Conservation (phyloP, 768 basidiomycete genomes). For the Calocera cornea region DNA sequence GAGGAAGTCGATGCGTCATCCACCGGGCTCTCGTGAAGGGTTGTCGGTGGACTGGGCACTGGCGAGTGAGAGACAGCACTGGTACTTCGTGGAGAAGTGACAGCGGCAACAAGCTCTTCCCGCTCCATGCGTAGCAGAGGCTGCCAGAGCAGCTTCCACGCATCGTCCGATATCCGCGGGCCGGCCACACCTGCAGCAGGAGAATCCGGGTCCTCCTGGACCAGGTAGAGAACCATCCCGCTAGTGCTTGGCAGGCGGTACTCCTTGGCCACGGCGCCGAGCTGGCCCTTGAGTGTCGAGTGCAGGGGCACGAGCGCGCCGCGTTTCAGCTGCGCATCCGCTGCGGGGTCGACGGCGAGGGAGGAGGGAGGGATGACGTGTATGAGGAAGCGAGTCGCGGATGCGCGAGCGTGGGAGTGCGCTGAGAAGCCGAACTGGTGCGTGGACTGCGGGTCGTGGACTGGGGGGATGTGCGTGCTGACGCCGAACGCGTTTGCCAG, state of each 20-base stretch:
- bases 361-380: conserved; percentile 70
- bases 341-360: conserved; percentile 61
- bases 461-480: conserved; percentile 41
- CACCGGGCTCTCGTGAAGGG: not conserved
- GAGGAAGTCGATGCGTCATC: not conserved
- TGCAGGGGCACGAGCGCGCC: conserved; percentile 81
- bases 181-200: conserved; percentile 39
- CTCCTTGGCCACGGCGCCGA: conserved; percentile 80
- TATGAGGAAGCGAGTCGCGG: conserved; percentile 49
- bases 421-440: not conserved
- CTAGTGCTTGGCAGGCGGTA: conserved; percentile 79
- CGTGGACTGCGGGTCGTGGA: conserved; percentile 9
- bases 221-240: conserved; percentile 73
- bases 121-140: conserved; percentile 12
- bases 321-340: conserved; percentile 63
- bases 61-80: not conserved
- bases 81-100: conserved; percentile 5
- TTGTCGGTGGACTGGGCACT: not conserved
- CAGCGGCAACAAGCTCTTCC: not conserved
- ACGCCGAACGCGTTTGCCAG: conserved; percentile 79
- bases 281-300: conserved; percentile 66
- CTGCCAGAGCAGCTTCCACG: conserved; percentile 77
- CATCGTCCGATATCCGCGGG: conserved; percentile 71
- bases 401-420: conserved; percentile 29
- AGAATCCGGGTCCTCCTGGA: conserved; percentile 24